These are phyloP conservation scores for Diaporthe amygdali DNA, from an alignment of 2,329 filamentous ascomycete species.

Conservation along the genomic window DNA sequence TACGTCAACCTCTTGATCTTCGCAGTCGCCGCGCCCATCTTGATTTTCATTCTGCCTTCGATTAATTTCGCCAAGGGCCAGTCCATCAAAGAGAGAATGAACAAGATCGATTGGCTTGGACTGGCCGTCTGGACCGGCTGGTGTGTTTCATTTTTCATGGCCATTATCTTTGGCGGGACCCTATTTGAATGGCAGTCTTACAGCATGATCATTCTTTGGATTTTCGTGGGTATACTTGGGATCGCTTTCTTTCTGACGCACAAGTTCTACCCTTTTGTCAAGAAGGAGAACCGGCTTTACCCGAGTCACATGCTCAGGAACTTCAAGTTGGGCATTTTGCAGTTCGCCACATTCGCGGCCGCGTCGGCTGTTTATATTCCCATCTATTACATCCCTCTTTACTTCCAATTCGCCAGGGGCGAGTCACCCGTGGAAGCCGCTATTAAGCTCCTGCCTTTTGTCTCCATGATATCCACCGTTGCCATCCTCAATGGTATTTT, in stretches of 20 bases:
- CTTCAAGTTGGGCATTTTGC: neutral
- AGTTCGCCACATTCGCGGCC: neutral
- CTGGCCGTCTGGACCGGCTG: neutral
- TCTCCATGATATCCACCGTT: slow-evolving; percentile 23
- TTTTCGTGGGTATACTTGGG: slow-evolving; percentile 20
- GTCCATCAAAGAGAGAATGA: neutral
- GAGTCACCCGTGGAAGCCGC: slow-evolving; percentile 45
- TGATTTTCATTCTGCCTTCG: neutral
- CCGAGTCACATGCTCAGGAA: neutral
- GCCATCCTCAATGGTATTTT: neutral
- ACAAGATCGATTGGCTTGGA: slow-evolving; percentile 12
- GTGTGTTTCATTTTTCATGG: slow-evolving; percentile 1
- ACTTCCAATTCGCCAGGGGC: slow-evolving; percentile 51
- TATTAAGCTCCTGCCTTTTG: slow-evolving; percentile 46
- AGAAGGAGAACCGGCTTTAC: neutral
- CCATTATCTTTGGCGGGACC: slow-evolving; percentile 15
- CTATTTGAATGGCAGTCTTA: slow-evolving; percentile 16
- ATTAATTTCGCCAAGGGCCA: neutral
- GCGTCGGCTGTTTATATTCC: neutral
- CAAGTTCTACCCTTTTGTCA: neutral
- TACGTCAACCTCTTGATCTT: slow-evolving; percentile 18
- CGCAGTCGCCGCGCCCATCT: neutral
- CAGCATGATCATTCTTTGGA: slow-evolving; percentile 24
- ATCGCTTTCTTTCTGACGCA: neutral
- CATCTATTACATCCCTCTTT: slow-evolving; percentile 56